Evolutionary conservation across 169 alveolate species (phyloP).

Genomic region (Eimeria maxima): DNA sequence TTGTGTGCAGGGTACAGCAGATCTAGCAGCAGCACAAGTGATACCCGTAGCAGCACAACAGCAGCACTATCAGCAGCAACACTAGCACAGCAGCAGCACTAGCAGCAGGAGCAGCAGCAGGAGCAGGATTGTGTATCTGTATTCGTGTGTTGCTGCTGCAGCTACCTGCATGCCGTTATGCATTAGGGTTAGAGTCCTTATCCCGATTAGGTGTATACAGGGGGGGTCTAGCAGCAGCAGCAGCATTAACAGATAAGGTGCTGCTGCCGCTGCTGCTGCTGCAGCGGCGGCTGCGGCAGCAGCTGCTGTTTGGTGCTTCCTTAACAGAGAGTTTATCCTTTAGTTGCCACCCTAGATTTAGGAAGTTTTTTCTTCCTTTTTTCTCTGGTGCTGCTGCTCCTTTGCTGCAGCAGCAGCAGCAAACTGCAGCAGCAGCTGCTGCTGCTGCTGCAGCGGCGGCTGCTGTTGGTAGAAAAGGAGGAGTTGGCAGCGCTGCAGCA

Average conservation of each 20-base stretch:
- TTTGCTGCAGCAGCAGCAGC: neutral
- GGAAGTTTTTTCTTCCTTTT: neutral
- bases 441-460: neutral
- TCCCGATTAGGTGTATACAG: neutral
- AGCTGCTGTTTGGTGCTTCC: neutral
- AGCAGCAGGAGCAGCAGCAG: neutral
- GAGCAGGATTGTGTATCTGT: neutral
- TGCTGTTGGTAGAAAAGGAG: neutral
- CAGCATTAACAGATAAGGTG: neutral
- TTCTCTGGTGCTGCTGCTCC: slow-evolving; percentile 1
- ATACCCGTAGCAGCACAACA: neutral
- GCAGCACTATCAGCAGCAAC: neutral
- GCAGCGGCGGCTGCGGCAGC: neutral
- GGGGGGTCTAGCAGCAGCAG: neutral
- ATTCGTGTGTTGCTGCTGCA: neutral
- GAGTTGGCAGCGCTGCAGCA: neutral
- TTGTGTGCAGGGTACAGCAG: neutral
- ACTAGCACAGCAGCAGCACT: too few relatives aligned
- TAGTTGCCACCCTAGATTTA: neutral
- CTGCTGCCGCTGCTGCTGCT: neutral
- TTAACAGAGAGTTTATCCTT: neutral
- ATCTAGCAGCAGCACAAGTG: neutral
- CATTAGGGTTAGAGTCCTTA: neutral
- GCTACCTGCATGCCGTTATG: neutral
- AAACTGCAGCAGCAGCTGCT: neutral